Conservation (phyloP, 305 asterid species). For the Fraxinus baroniana region DNA sequence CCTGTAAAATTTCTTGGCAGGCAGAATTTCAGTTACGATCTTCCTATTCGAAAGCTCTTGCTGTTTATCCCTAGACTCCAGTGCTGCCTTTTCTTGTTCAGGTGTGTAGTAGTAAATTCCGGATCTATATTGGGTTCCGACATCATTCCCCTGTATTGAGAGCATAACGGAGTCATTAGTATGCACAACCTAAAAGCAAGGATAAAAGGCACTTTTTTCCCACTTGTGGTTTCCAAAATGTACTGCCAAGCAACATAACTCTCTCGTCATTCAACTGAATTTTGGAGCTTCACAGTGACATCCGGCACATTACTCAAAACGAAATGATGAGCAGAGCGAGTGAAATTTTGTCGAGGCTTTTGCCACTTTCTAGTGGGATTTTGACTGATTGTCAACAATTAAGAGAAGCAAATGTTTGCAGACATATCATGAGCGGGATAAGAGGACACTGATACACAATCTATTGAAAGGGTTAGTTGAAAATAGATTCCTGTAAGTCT, state of each 20-base stretch:
- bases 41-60: conserved; percentile 66
- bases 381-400: background rate
- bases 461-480: background rate
- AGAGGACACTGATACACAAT: background rate
- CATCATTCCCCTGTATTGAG: conserved; percentile 74
- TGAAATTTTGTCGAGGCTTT: background rate
- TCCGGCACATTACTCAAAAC: background rate
- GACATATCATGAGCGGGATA: background rate
- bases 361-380: background rate
- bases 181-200: background rate
- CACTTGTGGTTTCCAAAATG: background rate
- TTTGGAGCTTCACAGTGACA: background rate
- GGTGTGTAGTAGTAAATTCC: conserved; percentile 85
- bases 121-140: conserved; percentile 88
- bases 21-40: conserved; percentile 75
- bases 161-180: background rate
- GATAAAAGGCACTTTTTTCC: background rate
- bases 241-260: background rate
- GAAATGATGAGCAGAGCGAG: background rate
- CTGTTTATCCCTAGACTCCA: conserved; percentile 66
- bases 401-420: background rate
- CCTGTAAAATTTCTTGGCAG: conserved; percentile 91
- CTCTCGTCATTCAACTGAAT: background rate
- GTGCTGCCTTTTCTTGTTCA: conserved; percentile 82
- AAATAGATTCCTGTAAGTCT: background rate